These are phyloP conservation scores for Hypoxylon intermedium DNA, from an alignment of 495 filamentous ascomycete genomes.

Conservation along the genomic window DNA sequence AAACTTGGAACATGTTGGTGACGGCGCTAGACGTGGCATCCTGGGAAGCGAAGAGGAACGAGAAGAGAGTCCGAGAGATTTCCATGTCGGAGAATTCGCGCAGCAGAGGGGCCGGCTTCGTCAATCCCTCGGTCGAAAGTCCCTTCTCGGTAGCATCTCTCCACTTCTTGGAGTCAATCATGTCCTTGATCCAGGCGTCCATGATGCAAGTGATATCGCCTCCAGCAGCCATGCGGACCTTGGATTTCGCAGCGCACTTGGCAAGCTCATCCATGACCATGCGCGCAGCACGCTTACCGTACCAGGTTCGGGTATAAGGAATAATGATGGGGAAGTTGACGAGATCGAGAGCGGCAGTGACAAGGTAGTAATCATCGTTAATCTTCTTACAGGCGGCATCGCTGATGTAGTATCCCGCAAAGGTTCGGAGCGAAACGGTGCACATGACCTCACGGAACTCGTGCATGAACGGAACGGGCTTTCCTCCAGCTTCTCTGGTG, in stretches of 20 bases:
- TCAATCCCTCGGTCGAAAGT: conserved; percentile 65
- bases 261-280: conserved; percentile 91
- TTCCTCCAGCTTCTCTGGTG: conserved; percentile 70
- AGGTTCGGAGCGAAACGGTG: conserved; percentile 92
- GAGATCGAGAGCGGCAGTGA: conserved; percentile 93
- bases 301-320: conserved; percentile 95
- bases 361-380: conserved; percentile 94
- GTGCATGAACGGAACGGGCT: conserved; percentile 86
- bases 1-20: conserved; percentile 94
- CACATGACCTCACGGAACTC: conserved; percentile 96
- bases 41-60: conserved; percentile 97
- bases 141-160: conserved; percentile 74
- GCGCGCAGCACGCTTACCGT: conserved; percentile 93
- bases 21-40: conserved; percentile 92
- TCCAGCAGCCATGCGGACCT: conserved; percentile 89
- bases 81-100: conserved; percentile 90
- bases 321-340: conserved; percentile 99
- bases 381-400: conserved; percentile 93
- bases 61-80: conserved; percentile 94
- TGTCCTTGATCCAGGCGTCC: conserved; percentile 89
- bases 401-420: conserved; percentile 93
- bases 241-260: conserved; percentile 91
- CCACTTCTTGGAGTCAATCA: conserved; percentile 81
- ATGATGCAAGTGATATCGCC: conserved; percentile 89
- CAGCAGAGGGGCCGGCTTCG: conserved; percentile 82